Evolutionary conservation across 106 monocot species (phyloP).

Genomic region (Cymbidium sinense): DNA sequence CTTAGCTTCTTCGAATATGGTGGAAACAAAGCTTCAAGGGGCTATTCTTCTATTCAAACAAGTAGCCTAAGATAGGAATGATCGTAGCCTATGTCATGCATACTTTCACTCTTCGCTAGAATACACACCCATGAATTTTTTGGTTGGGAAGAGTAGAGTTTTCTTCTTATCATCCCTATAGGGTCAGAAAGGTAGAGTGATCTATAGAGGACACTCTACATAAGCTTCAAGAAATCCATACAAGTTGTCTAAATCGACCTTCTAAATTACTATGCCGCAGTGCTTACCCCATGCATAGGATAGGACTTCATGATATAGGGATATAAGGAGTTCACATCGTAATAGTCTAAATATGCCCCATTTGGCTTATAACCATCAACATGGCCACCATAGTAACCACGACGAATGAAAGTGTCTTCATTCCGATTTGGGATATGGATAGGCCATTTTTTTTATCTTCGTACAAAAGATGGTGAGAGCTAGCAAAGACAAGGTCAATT

Average conservation of each 20-base stretch:
- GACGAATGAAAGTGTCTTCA: conserved; percentile 8
- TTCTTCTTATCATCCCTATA: conserved; percentile 7
- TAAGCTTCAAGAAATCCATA: conserved; percentile 19
- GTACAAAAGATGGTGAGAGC: not conserved
- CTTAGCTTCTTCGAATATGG: not conserved
- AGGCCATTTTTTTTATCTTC: not conserved
- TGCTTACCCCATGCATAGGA: conserved; percentile 14
- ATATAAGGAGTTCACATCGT: conserved; percentile 20
- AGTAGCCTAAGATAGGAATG: conserved; percentile 13
- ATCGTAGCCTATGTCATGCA: conserved; percentile 15
- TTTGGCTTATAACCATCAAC: conserved; percentile 9
- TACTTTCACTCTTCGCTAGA: conserved; percentile 23
- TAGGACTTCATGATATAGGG: conserved; percentile 7
- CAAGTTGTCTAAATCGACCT: not conserved
- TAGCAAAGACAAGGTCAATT: not conserved
- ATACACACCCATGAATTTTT: conserved; percentile 9
- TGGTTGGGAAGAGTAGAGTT: conserved; percentile 3
- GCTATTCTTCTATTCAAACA: conserved; percentile 9
- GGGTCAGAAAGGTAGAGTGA: conserved; percentile 1
- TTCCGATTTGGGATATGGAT: conserved; percentile 3
- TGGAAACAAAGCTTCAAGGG: conserved; percentile 1
- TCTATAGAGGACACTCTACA: conserved; percentile 8
- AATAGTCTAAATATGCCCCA: conserved; percentile 12
- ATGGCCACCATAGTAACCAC: conserved; percentile 16
- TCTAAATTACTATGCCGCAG: conserved; percentile 9